Evolutionary conservation across 2,329 filamentous ascomycete species (phyloP).

Genomic region (Hypoxylon rubiginosum): DNA sequence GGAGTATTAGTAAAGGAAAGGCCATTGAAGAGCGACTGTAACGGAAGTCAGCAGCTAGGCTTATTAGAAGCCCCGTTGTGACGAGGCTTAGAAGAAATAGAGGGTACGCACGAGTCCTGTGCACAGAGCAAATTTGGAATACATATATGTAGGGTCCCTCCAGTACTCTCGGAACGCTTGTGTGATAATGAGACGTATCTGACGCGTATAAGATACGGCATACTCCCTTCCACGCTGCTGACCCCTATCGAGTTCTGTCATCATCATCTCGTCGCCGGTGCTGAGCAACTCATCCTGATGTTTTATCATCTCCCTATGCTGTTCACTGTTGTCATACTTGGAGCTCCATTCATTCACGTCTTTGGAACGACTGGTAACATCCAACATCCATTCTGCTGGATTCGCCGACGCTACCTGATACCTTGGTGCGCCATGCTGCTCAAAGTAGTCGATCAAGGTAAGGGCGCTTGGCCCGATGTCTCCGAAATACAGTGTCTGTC

Average conservation of each 20-base stretch:
- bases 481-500: constrained; percentile 82
- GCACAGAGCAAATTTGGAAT: constrained; percentile 27
- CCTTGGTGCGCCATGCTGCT: no score
- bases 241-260: no score
- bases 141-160: constrained; percentile 30
- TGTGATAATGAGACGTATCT: constrained; percentile 1
- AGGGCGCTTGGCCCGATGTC: constrained; percentile 74
- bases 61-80: no score
- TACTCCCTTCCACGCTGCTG: neutral
- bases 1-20: constrained; percentile 56
- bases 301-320: no score
- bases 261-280: no score
- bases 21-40: constrained; percentile 77
- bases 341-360: no score
- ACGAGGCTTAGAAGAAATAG: no score
- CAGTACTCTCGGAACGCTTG: constrained; percentile 32
- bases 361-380: constrained; percentile 46
- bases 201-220: neutral
- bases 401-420: constrained; percentile 63
- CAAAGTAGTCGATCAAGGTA: constrained; percentile 54
- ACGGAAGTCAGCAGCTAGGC: neutral
- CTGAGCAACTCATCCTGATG: no score
- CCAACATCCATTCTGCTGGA: constrained; percentile 85
- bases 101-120: constrained; percentile 17
- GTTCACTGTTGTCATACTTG: no score